These are phyloP conservation scores for Fusarium heterosporum DNA, from an alignment of 2,329 filamentous ascomycete genomes.

Conservation along the genomic window DNA sequence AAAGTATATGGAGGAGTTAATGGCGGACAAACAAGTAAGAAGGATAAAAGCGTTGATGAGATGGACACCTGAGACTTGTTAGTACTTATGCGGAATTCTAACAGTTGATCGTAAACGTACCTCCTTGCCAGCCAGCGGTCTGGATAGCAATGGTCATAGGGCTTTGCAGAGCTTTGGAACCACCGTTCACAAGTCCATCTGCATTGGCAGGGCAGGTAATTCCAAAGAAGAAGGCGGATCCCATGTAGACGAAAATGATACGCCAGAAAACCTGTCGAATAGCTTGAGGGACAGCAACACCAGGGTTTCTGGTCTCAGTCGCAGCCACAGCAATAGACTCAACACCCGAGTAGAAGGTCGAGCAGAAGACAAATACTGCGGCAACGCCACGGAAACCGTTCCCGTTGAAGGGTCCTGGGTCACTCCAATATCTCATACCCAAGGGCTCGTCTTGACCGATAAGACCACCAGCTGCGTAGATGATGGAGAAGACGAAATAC, in stretches of 20 bases:
- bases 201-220: constrained; percentile 79
- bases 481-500: constrained; percentile 79
- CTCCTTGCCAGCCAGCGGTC: constrained; percentile 78
- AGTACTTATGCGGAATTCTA: neutral
- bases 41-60: constrained; percentile 84
- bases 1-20: constrained; percentile 83
- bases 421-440: constrained; percentile 78
- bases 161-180: constrained; percentile 73
- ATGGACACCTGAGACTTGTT: constrained; percentile 62
- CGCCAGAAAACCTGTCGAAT: constrained; percentile 72
- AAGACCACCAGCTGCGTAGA: constrained; percentile 77
- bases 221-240: constrained; percentile 79
- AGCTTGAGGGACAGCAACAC: constrained; percentile 66
- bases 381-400: constrained; percentile 75
- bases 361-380: constrained; percentile 75
- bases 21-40: constrained; percentile 76
- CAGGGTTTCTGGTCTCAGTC: constrained; percentile 69
- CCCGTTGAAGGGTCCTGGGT: constrained; percentile 75
- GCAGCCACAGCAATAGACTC: constrained; percentile 72
- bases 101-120: constrained; percentile 46
- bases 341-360: constrained; percentile 77
- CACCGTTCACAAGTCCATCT: constrained; percentile 69
- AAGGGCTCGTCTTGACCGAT: constrained; percentile 67
- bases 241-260: constrained; percentile 74
- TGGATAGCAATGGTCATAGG: constrained; percentile 81